Evolutionary conservation across 2,329 filamentous ascomycete species (phyloP).

Genomic region (Colletotrichum musicola): DNA sequence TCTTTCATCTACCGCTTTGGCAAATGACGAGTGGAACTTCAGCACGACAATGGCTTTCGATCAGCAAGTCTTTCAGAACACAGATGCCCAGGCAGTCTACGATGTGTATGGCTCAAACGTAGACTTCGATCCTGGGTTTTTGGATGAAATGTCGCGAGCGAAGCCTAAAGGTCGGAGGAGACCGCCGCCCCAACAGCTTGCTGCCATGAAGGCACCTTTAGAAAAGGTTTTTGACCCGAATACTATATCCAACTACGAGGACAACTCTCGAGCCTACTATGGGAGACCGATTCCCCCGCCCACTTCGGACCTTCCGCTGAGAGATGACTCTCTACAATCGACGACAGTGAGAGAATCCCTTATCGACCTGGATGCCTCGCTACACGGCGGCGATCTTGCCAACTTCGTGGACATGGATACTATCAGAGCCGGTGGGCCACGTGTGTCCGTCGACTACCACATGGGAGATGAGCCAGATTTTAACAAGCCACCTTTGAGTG

Average conservation of each 20-base stretch:
- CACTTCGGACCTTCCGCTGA: conserved; percentile 69
- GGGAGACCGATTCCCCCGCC: conserved; percentile 58
- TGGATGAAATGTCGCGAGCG: conserved; percentile 61
- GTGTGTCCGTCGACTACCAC: conserved; percentile 61
- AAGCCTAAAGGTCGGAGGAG: conserved; percentile 66
- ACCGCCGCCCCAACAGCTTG: conserved; percentile 69
- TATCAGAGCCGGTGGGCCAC: conserved; percentile 63
- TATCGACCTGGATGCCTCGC: conserved; percentile 73
- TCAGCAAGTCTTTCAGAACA: conserved; percentile 64
- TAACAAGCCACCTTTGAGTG: conserved; percentile 66
- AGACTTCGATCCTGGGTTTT: conserved; percentile 61
- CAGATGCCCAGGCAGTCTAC: conserved; percentile 69
- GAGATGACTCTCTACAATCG: conserved; percentile 65
- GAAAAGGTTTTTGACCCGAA: conserved; percentile 77
- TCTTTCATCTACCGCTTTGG: conserved; percentile 57
- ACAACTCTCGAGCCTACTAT: conserved; percentile 73
- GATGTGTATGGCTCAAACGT: conserved; percentile 72
- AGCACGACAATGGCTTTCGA: conserved; percentile 76
- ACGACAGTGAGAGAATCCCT: conserved; percentile 70
- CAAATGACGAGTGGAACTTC: conserved; percentile 76
- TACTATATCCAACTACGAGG: conserved; percentile 73
- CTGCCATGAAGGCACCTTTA: conserved; percentile 69
- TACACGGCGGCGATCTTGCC: conserved; percentile 67
- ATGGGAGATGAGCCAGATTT: conserved; percentile 47
- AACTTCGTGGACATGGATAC: conserved; percentile 73